These are phyloP conservation scores for Ramaria sp. DNA, from an alignment of 768 basidiomycete genomes.

Conservation along the genomic window DNA sequence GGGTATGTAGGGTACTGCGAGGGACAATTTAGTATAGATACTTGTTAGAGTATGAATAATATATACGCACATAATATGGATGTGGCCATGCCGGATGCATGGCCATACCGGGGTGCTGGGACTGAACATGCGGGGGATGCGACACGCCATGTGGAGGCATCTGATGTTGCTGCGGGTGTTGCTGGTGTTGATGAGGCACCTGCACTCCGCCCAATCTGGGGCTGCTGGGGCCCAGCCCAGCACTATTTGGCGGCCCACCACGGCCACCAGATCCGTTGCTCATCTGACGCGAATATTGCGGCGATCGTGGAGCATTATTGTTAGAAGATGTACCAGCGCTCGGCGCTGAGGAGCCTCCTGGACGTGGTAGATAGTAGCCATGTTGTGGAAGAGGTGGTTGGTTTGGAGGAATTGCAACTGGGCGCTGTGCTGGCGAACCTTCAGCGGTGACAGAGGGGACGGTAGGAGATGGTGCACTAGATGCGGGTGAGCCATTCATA, in stretches of 20 bases:
- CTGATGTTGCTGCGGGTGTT: constrained; percentile 29
- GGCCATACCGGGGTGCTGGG: constrained; percentile 42
- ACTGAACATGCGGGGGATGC: constrained; percentile 36
- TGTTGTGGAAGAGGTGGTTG: neutral
- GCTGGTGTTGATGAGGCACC: neutral
- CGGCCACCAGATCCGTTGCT: constrained; percentile 50
- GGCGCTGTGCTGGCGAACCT: constrained; percentile 27
- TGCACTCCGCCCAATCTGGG: constrained; percentile 3
- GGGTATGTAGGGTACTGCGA: constrained; percentile 27
- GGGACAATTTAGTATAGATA: constrained; percentile 7
- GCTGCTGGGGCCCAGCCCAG: constrained; percentile 24
- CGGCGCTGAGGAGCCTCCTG: constrained; percentile 27
- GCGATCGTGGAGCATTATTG: constrained; percentile 42
- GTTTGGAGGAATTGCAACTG: neutral
- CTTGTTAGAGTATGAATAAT: neutral
- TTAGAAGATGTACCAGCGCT: constrained; percentile 25
- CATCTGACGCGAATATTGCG: constrained; percentile 49
- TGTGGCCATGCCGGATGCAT: constrained; percentile 28
- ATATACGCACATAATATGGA: constrained; percentile 47
- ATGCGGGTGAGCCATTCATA: neutral
- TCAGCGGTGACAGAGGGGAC: neutral
- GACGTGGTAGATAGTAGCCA: neutral
- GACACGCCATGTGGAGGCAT: constrained; percentile 47
- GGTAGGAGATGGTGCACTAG: neutral
- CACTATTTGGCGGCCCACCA: constrained; percentile 34